Evolutionary conservation across 2,329 filamentous ascomycete genomes (phyloP), one percentile per base, ranked within the genome.

Genomic region (Coniochaeta sp.): DNA sequence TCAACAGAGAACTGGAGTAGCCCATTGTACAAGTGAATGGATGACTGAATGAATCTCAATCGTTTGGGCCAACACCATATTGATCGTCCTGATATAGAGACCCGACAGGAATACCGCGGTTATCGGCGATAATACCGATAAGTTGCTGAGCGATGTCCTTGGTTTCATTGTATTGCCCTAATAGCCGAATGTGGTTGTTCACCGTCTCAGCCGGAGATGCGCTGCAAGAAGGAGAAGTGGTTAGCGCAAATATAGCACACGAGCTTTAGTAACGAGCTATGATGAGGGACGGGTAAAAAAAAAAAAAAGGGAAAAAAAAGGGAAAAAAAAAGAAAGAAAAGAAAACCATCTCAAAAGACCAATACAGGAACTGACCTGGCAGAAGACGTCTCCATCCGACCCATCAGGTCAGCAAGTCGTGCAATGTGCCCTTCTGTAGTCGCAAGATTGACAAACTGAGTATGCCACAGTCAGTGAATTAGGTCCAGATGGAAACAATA

Each of bases 141-240:
- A 75, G 64, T 61, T 75, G 71, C 64, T 75, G 73, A 3, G 68
- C 71, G 9, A 73, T 67, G 30, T 76, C 74, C 44, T 74, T 75
- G 47, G 73, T 65, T 30, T 75, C 70, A 65, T 75, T 76, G 66
- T 75, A 75, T 42, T 71, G 65, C 34, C 69, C 67, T 17, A 75
- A 64, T 1, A 66, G 64, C 26, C 59, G 57, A 50, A 72, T 72
- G 55, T 69, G 68, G 2, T 62, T 58, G 14, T 67, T 59, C 6
- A 70, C 63, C 0, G 63, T 69, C 16, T 30, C 36, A 6, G 67
- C 62, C 9, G 68, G 57, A 1, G 63, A 59, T 24, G 67, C 65
- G 9, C 68, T 70, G 50, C 24, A 54, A 22, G 12, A 16, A 42
- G 56, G 32, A 55, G 17, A 38, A 7, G 30, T 36, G 38, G 32